phyloP scores from a whole-genome alignment of 495 filamentous ascomycete species.

The Tuber indicum region DNA sequence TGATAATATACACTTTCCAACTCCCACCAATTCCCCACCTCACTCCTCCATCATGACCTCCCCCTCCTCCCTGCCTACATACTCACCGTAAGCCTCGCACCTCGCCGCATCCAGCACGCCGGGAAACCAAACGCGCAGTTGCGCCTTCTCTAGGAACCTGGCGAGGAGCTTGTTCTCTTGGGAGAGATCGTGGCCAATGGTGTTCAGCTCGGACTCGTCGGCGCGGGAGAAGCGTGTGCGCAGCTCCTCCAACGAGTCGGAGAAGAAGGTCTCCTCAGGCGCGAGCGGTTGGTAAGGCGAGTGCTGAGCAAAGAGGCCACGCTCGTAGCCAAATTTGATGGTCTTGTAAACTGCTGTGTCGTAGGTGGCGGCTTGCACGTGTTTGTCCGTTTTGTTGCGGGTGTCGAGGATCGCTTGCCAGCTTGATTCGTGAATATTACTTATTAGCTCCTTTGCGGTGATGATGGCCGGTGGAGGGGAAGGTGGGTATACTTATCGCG shows the following conservation, averaged over 20 bases:
- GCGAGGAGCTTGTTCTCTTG: conserved; percentile 33
- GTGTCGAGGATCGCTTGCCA: conserved; percentile 42
- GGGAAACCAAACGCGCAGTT: conserved; percentile 28
- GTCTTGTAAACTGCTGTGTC: conserved; percentile 42
- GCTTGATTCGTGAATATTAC: conserved; percentile 19
- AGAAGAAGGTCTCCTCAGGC: conserved; percentile 30
- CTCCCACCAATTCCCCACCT: conserved; percentile 15
- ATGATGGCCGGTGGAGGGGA: conserved; percentile 50
- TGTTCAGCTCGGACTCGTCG: conserved; percentile 31
- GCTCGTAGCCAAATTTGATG: conserved; percentile 34
- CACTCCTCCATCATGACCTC: conserved; percentile 10
- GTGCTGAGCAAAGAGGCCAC: conserved; percentile 32
- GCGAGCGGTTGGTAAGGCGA: conserved; percentile 30
- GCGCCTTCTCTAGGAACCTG: conserved; percentile 21
- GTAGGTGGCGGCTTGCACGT: conserved; percentile 33
- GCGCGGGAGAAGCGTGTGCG: conserved; percentile 30
- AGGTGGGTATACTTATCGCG: conserved; percentile 66
- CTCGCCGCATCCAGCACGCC: conserved; percentile 39
- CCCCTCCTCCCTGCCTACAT: conserved; percentile 43
- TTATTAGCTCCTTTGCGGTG: neutral
- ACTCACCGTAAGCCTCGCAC: conserved; percentile 43
- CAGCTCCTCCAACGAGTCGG: conserved; percentile 31
- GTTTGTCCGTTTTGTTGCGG: conserved; percentile 36
- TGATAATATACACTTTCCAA: neutral
- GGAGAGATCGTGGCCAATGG: conserved; percentile 29